A percentile compares a stretch with the other conserved stretches of the same genome.
phyloP scores from a whole-genome alignment of 1,284 basidiomycete species.

The Puccinia triticina region DNA sequence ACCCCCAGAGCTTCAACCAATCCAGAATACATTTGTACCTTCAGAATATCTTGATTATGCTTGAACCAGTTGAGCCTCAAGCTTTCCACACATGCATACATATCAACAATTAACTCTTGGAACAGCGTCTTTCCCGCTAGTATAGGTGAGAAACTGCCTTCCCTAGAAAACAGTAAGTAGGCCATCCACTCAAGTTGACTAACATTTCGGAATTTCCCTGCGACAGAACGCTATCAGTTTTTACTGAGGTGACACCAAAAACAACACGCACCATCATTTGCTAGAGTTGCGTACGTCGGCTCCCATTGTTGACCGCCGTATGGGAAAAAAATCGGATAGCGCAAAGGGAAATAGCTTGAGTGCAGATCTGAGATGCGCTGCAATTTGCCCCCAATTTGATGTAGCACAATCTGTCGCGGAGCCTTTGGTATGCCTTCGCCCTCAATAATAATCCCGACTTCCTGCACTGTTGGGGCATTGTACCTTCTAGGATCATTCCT shows the following conservation, averaged over 20 bases:
- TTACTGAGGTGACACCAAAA: too few species aligned
- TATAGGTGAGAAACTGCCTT: neutral
- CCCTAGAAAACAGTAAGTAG: neutral
- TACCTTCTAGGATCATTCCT: neutral
- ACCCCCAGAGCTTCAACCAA: neutral
- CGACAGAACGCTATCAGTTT: neutral
- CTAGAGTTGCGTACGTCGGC: too few species aligned
- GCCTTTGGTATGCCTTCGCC: neutral
- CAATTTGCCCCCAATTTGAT: neutral
- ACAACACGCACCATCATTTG: neutral
- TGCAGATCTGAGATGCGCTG: neutral
- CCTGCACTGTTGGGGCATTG: neutral
- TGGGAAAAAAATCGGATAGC: conserved; percentile 8
- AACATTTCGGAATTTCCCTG: neutral
- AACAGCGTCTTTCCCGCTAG: neutral
- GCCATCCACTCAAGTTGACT: neutral
- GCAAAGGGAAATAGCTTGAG: conserved; percentile 1
- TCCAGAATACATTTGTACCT: neutral
- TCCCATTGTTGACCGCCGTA: too few species aligned
- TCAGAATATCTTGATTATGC: conserved; percentile 11
- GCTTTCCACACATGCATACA: conserved; percentile 9
- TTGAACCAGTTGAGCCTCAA: neutral
- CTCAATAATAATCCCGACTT: neutral
- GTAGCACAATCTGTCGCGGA: neutral
- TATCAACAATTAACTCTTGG: conserved; percentile 22